Base-by-base conservation (phyloP, 2,329 filamentous ascomycete genomes). In the Piedraia hortae region DNA sequence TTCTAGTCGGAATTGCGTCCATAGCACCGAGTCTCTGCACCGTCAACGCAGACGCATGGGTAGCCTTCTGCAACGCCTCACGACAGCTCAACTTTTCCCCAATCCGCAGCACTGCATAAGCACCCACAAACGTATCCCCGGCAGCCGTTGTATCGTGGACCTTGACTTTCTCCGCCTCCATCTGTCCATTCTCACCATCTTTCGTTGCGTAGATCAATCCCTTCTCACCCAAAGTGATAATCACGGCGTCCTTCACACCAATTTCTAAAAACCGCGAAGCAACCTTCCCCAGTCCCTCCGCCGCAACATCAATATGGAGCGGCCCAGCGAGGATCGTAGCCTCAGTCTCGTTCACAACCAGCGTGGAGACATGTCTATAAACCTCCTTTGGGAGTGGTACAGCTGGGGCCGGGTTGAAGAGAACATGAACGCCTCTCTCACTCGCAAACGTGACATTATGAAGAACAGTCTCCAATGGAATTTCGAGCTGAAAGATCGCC, bases 111-210 rank as follows among this genome's bases (percentile, higher is more conserved):
- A 85, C 61, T 3, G 75, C 72, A 42, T 90, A 89, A 11, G 64
- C 71, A 2, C 85, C 82, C 4, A 88, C 74, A 47, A 91, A 91
- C 0, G 82, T 91, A 43, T 93, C 82, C 0, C 82, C 82, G 4
- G 85, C 85, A 2, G 72, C 82, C 5, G 82, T 93, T 1, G 82
- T 93, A 43, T 93, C 82, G 4, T 91, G 63, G 2, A 93, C 82
- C 25, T 58, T 48, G 10, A 75, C 69, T 44, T 71, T 69, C 29
- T 61, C 55, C 0, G 73, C 75, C 10, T 31, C 19, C 9, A 40
- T 24, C 17, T 32, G 32, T 16, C 35, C 37, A 11, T 23, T 24
- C 10, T 24, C 21, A 10, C 32, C 38, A 12, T 30, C 29, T n/a
- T 26, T 20, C 4, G 25, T 34, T 13, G 27, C 29, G 22, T 44